Conservation (phyloP, 2,329 filamentous ascomycete species). For the Claviceps monticola region DNA sequence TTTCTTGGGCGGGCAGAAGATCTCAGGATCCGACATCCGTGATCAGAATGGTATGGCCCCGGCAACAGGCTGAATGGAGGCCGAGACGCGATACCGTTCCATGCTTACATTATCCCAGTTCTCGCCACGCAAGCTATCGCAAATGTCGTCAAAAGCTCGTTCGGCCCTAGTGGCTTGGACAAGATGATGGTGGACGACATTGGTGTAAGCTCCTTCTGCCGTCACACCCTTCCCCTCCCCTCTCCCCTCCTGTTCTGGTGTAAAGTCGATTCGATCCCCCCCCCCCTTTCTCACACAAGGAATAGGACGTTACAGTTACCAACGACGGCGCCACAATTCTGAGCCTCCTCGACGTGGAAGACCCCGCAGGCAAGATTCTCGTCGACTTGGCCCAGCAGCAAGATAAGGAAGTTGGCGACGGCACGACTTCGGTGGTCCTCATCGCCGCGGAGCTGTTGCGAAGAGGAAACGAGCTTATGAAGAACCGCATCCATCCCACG, state of each 20-base stretch:
- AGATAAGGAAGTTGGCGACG: constrained; percentile 97
- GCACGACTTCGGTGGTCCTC: constrained; percentile 92
- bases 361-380: constrained; percentile 95
- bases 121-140: constrained; percentile 92
- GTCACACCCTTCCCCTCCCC: not conserved
- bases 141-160: constrained; percentile 98
- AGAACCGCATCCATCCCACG: constrained; percentile 98
- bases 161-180: constrained; percentile 89
- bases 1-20: constrained; percentile 94
- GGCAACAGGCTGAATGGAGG: not conserved
- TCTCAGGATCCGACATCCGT: constrained; percentile 88
- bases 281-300: not conserved
- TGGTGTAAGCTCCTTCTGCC: constrained; percentile 44
- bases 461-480: constrained; percentile 95
- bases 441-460: constrained; percentile 91
- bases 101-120: constrained; percentile 36
- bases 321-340: constrained; percentile 98
- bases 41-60: constrained; percentile 71
- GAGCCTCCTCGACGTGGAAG: constrained; percentile 87
- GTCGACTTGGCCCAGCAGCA: constrained; percentile 97
- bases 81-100: not conserved
- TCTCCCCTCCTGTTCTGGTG: not conserved
- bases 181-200: constrained; percentile 99
- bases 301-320: constrained; percentile 88
- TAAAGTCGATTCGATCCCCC: not conserved